Evolutionary conservation across 192 early-diverging fungal genomes (phyloP), one percentile per base, ranked within the genome.

Genomic region (Podochytrium sp.): DNA sequence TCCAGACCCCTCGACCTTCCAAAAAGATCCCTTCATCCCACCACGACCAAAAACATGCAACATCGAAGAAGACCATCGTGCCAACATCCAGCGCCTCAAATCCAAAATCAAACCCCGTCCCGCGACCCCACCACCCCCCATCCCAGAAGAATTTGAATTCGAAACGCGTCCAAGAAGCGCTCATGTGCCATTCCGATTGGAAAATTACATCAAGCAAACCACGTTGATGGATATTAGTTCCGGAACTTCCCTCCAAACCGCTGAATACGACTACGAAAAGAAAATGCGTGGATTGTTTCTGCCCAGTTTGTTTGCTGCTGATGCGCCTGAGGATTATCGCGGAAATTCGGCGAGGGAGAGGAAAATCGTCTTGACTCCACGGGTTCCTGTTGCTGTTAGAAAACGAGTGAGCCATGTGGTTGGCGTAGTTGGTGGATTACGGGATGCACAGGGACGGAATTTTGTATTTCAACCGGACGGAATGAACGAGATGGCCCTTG

Each of bases 241-340:
- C 20, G 10, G 12, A 47, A 47, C 25, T 16, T 23, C 33, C 16
- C 40, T 43, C 7, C 35, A 58, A 32, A 65, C 66, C 23, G 51
- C n/a, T n/a, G 40, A 27, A 29, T 63, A 75, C 39, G 63, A 75
- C 41, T 75, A 56, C 47, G 65, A 75, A 10, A 41, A 51, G 30
- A 10, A 51, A 32, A 75, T 75, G 74, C 29, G 74, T 5, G 27
- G 32, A 1, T 55, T 75, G 52, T 75, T 75, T 47, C 39, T 75
- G 27, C 74, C 74, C 23, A 57, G 51, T 20, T 41, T 75, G 62
- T 75, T 75, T 59, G 69, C 74, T 4, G 64, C 51, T 2, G 61
- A 75, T 37, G 50, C 20, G 40, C 52, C 37, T 16, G 55, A 67
- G 30, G 61, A 67, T 29, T 34, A 20, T 23, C 14, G 41, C 14